Base-by-base conservation (phyloP, 2,329 filamentous ascomycete species). In the Pseudogymnoascus sp. region DNA sequence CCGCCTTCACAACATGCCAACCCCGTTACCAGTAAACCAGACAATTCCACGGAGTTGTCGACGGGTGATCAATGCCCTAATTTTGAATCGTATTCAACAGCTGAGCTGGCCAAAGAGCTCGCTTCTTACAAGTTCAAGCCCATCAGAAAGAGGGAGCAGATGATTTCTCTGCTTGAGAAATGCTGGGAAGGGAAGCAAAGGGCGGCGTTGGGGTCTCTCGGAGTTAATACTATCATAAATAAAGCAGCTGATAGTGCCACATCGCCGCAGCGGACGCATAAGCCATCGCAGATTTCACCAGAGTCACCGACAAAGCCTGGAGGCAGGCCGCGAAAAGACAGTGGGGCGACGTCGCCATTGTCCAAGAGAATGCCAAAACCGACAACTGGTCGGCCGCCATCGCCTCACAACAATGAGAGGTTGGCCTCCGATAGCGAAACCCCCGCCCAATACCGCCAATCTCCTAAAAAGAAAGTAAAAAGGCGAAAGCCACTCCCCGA, bases 61-160 rank as follows among this genome's bases (percentile, higher is more conserved):
- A 10, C 5, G 6, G 28, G n/a, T n/a, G 61, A 60, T 61, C 69
- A 65, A 64, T 61, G 60, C 26, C 88, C 89, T 2, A 81, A 83
- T 10, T 92, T 83, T 65, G 79, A 82, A 41, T 74, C 82, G 0
- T 86, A 84, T 64, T 86, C 86, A 2, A 86, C 88, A 65, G 75
- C 79, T 7, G 83, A 89, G 64, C 76, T 93, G 14, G 77, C 84
- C 2, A 83, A 80, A 63, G 81, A 88, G 69, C 76, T 93, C 50
- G 76, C 81, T 4, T 78, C 79, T 0, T 91, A 86, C 69, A 88
- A 88, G 0, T 92, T 93, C 75, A 93, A 92, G 71, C 78, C 86
- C 1, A 77, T 92, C 31, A 90, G 87, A 71, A 84, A 79, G 62
- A 81, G 89, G 16, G 79, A 82, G 59, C 84, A 84, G 7, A 91